Evolutionary conservation across 768 basidiomycete genomes (phyloP).

Genomic region (Gyrodon lividus): DNA sequence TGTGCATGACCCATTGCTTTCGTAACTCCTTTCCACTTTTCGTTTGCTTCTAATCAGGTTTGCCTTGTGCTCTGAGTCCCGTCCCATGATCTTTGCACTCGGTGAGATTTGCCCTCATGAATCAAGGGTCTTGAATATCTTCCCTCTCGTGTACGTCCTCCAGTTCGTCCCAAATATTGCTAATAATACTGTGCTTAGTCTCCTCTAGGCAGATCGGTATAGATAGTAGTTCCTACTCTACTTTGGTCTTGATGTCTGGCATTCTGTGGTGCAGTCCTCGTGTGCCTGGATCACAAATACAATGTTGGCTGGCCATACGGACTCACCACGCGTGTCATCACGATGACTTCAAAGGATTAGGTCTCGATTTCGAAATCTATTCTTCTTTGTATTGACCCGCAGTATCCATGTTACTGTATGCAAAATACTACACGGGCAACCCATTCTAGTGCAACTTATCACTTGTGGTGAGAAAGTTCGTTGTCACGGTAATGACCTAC

Average conservation of each 20-base stretch:
- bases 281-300: no score
- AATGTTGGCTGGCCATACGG: no score
- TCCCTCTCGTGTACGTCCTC: neutral
- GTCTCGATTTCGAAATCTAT: slow-evolving; percentile 7
- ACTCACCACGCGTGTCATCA: no score
- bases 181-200: no score
- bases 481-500: no score
- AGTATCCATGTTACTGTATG: slow-evolving; percentile 15
- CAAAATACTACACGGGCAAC: slow-evolving; percentile 5
- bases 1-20: slow-evolving; percentile 11
- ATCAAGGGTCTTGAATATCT: no score
- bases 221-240: no score
- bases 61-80: neutral
- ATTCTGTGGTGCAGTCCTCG: no score
- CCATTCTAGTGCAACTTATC: neutral
- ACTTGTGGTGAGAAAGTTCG: slow-evolving; percentile 5
- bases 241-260: neutral
- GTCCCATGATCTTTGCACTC: no score
- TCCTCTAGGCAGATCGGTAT: no score
- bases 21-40: slow-evolving; percentile 2
- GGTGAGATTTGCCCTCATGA: no score
- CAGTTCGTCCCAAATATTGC: neutral
- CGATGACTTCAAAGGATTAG: neutral
- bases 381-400: slow-evolving; percentile 13
- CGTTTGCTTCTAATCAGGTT: slow-evolving; percentile 6